Conservation (phyloP, 1,284 basidiomycete species). For the Naganishia sp. region DNA sequence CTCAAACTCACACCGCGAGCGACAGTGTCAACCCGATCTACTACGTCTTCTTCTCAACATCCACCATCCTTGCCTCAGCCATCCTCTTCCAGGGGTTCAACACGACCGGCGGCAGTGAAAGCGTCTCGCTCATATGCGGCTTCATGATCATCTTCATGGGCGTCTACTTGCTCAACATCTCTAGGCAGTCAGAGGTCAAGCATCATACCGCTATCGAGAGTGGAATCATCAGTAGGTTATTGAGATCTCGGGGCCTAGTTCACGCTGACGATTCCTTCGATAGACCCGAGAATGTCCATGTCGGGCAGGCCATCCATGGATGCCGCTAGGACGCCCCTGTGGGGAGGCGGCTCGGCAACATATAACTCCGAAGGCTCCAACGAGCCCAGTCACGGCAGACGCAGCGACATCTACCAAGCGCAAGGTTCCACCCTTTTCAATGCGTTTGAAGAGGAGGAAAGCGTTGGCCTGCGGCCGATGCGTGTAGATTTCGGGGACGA, state of each 20-base stretch:
- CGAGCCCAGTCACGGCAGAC: conserved; percentile 55
- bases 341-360: conserved; percentile 45
- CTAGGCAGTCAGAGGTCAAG: conserved; percentile 62
- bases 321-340: conserved; percentile 37
- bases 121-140: conserved; percentile 79
- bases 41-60: conserved; percentile 97
- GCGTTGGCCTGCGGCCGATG: conserved; percentile 42
- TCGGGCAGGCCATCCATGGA: conserved; percentile 52
- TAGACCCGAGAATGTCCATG: conserved; percentile 55
- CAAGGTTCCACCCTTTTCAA: conserved; percentile 57
- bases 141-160: conserved; percentile 90
- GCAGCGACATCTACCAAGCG: conserved; percentile 63
- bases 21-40: conserved; percentile 94
- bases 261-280: not conserved
- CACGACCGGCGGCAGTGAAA: conserved; percentile 77
- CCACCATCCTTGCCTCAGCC: conserved; percentile 89
- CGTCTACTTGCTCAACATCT: conserved; percentile 85
- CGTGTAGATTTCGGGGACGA: conserved; percentile 25
- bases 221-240: conserved; percentile 70
- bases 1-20: conserved; percentile 27
- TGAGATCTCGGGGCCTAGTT: too few species aligned
- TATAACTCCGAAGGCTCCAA: conserved; percentile 51
- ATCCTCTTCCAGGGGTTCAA: conserved; percentile 98
- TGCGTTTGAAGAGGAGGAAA: conserved; percentile 52
- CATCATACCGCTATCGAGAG: conserved; percentile 62